A percentile compares a stretch with the other conserved stretches of the same genome.
phyloP scores from a whole-genome alignment of 75 land plant genomes.

The Cunninghamia lanceolata region DNA sequence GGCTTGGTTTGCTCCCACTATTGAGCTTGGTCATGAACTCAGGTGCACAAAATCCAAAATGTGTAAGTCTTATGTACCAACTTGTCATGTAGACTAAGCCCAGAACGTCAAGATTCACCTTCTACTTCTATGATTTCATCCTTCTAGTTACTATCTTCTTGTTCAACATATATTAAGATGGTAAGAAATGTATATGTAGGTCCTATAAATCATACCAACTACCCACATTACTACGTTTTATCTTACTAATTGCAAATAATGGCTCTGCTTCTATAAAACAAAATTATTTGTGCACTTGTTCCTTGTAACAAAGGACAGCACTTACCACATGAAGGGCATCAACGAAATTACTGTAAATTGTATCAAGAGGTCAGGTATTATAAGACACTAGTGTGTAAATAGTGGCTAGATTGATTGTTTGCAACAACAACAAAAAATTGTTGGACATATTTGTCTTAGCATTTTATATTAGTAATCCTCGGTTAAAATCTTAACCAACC shows the following conservation, averaged over 20 bases:
- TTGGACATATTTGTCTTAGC: too few relatives aligned
- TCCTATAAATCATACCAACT: background rate
- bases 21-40: background rate
- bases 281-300: background rate
- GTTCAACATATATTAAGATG: background rate
- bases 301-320: background rate
- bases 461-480: background rate
- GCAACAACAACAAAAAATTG: conserved; percentile 12
- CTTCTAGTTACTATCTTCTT: too few relatives aligned
- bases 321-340: conserved; percentile 97
- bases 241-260: background rate
- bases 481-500: background rate
- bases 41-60: background rate
- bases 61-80: background rate
- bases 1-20: background rate
- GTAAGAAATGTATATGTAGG: background rate
- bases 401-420: conserved; percentile 97
- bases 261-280: background rate
- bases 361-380: conserved; percentile 87
- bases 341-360: conserved; percentile 95
- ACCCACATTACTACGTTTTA: background rate
- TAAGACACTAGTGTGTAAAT: conserved; percentile 97
- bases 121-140: background rate
- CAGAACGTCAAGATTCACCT: too few relatives aligned
- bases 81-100: background rate